Percentiles rank a stretch among this genome's conserved stretches.
Conservation (phyloP, 148 eudicot species). For the Cornus kousa region DNA sequence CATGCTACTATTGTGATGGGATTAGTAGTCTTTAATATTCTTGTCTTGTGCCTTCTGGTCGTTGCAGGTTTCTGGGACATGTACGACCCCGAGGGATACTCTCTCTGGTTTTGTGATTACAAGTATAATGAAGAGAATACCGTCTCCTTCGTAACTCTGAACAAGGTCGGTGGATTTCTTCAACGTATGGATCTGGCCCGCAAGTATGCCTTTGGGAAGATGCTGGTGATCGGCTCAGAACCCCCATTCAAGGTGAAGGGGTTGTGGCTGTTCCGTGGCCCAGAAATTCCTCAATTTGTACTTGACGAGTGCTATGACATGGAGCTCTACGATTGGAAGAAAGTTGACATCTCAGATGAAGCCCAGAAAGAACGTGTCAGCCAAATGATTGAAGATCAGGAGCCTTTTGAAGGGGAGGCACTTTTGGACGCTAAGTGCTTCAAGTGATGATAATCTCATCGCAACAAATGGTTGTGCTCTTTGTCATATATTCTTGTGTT, state of each 20-base stretch:
- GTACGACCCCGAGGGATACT: conserved; percentile 65
- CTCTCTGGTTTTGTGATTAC: conserved; percentile 53
- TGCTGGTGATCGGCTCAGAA: conserved; percentile 29
- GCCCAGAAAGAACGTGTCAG: conserved; percentile 34
- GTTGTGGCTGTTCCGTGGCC: conserved; percentile 38
- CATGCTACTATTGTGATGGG: not conserved
- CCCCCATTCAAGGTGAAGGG: conserved; percentile 39
- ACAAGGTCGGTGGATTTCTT: conserved; percentile 38
- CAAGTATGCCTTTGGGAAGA: conserved; percentile 40
- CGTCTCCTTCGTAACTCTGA: conserved; percentile 36
- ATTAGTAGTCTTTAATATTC: not conserved
- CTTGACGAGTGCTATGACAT: conserved; percentile 38
- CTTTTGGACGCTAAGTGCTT: conserved; percentile 41
- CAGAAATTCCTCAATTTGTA: conserved; percentile 31
- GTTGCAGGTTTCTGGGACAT: conserved; percentile 75
- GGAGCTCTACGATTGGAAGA: conserved; percentile 39
- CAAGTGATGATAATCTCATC: conserved; percentile 16
- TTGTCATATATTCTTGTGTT: not conserved
- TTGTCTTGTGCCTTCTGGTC: not conserved
- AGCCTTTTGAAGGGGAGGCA: conserved; percentile 40
- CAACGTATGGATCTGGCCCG: conserved; percentile 38
- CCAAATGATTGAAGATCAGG: conserved; percentile 38
- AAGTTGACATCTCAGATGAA: conserved; percentile 31
- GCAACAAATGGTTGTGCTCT: not conserved
- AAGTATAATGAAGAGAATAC: conserved; percentile 47